Evolutionary conservation across 345 rosid species (phyloP).

Genomic region (Citropsis articulata): DNA sequence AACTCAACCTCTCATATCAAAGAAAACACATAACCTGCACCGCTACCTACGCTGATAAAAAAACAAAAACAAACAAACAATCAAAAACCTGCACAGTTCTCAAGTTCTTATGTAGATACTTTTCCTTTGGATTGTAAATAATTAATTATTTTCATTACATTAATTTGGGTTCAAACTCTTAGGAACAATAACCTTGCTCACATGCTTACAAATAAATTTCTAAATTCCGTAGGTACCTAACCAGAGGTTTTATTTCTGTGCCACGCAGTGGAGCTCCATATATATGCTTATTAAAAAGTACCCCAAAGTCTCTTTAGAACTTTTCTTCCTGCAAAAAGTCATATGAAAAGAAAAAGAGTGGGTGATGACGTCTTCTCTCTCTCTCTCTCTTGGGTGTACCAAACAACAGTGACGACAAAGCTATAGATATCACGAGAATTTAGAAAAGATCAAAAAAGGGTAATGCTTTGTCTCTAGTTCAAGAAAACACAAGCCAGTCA

Average conservation of each 20-base stretch:
- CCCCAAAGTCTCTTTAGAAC: background rate
- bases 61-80: background rate
- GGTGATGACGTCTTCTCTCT: background rate
- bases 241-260: background rate
- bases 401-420: constrained; percentile 1
- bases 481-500: background rate
- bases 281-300: background rate
- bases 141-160: background rate
- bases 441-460: background rate
- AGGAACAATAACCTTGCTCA: too few species aligned
- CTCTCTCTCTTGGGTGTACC: background rate
- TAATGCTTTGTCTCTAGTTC: background rate
- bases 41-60: background rate
- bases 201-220: too few species aligned
- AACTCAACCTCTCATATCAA: background rate
- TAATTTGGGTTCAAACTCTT: background rate
- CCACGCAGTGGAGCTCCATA: background rate
- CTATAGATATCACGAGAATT: background rate
- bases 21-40: background rate
- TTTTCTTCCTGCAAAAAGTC: background rate
- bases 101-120: background rate
- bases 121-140: background rate
- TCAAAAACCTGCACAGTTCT: background rate
- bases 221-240: too few species aligned
- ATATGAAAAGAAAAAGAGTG: background rate